Evolutionary conservation across 1,284 basidiomycete species (phyloP).

Genomic region (Boletus calvinii): DNA sequence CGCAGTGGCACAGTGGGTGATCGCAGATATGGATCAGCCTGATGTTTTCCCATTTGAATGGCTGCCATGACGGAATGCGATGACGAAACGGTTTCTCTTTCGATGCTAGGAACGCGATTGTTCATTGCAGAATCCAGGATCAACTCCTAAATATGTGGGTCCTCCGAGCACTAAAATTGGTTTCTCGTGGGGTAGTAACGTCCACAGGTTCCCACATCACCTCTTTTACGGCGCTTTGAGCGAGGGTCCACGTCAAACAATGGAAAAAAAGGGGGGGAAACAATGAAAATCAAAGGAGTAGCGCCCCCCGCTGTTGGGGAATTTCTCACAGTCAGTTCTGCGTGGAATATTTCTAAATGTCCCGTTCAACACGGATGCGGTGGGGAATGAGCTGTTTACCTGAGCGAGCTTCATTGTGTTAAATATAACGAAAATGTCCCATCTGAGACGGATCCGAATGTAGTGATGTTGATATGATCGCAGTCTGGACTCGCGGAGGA

Average conservation of each 20-base stretch:
- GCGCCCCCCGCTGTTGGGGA: background rate
- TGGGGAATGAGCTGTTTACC: constrained; percentile 8
- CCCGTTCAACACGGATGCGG: constrained; percentile 23
- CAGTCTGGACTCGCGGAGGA: constrained; percentile 15
- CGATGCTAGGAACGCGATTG: constrained; percentile 12
- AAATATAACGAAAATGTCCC: constrained; percentile 14
- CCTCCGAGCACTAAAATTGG: background rate
- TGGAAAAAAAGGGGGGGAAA: background rate
- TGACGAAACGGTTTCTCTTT: constrained; percentile 13
- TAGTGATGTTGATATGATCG: constrained; percentile 11
- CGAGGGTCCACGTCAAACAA: constrained; percentile 8
- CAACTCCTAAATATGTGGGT: constrained; percentile 4
- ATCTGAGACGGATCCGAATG: constrained; percentile 22
- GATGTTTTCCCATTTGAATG: background rate
- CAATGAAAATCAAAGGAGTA: constrained; percentile 3
- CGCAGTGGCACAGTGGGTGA: background rate
- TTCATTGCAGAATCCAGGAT: constrained; percentile 8
- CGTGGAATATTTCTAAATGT: constrained; percentile 14
- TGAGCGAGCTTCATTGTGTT: constrained; percentile 12
- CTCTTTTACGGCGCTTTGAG: background rate
- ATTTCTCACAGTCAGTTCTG: constrained; percentile 22
- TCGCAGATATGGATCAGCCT: constrained; percentile 18
- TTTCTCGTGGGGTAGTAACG: background rate
- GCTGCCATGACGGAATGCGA: constrained; percentile 20
- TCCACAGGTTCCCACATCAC: background rate